Base-by-base conservation (phyloP, 768 basidiomycete genomes). In the Tephrocybe sp. region DNA sequence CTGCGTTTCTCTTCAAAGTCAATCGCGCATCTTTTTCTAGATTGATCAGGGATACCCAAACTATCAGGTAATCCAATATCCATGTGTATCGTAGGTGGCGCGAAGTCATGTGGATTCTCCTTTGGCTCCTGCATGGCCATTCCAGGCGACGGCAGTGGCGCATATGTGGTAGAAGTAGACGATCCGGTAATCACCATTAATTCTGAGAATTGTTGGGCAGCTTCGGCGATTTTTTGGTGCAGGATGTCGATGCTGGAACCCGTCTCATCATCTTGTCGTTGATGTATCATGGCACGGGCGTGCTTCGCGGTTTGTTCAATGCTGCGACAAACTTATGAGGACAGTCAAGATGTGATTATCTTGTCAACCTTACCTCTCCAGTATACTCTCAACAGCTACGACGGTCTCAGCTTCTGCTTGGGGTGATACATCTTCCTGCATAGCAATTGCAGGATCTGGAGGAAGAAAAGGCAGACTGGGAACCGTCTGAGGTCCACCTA, bases 241-340 rank as follows among this genome's bases (percentile, higher is more conserved):
- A 84, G 72, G 51, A 82, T 74, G 58, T 76, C 79, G 47, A 84
- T 76, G 57, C 77, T 78, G 24, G 63, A 71, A 32, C 71, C 71
- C 5, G 78, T 77, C 56, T 78, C 75, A 7, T 69, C 52, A 42
- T 72, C 73, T 54, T 79, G 75, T n/a, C 59, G 62, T 66, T 75
- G 63, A 55, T 69, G 62, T 51, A 57, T 53, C 78, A 83, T 27
- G 76, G 76, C 31, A 72, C 71, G 34, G 74, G 78, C 35, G 81
- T 83, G 78, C 45, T 76, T 72, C 31, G 83, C 83, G 13, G 82
- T 83, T 47, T 78, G 74, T 34, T 78, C 80, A 56, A 86, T 83
- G 63, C 84, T 86, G 59, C 47, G 53, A 50, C 44, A 60, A 52
- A 53, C 18, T 8, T 7, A n/a, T n/a, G 36, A 19, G 16, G 49